Evolutionary conservation across 2,329 filamentous ascomycete genomes (phyloP), one percentile per base, ranked within the genome.

Genomic region (Fusarium bactridioides): DNA sequence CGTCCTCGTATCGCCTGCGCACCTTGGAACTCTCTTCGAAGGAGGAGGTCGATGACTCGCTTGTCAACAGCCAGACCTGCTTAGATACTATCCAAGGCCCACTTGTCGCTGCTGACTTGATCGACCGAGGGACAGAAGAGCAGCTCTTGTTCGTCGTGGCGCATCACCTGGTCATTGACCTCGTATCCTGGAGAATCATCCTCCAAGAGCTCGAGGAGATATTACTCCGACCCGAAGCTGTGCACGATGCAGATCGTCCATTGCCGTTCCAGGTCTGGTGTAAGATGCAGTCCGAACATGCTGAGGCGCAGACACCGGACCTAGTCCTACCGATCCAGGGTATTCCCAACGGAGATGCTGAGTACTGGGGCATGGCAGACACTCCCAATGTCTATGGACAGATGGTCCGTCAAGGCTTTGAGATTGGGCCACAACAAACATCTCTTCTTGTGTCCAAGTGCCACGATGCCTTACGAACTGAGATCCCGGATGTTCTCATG

Each of bases 181-280:
- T 86, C 4, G 84, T 86, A 2, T 84, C 84, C 0, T 86, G 85
- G 85, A 78, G 83, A 35, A 77, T 85, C 9, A 76, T 86, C 3
- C 77, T 75, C 1, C 67, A 75, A 15, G 73, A 75, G 9, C n/a
- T 75, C 1, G 84, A 86, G 57, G 81, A 82, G 15, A 59, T 82
- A 6, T 71, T 85, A 1, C n/a, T 67, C 3, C 61, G 25, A 1
- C 43, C 75, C 72, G 59, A 62, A 5, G 18, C 8, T 48, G 21
- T 40, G 37, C 66, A 19, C 15, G 43, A 47, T 56, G 70, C 35
- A 18, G 72, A 75, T 13, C 75, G 69, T 8, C 72, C 54, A 2
- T 50, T 67, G 59, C 67, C 78, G 1, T 86, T 85, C 69, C 80
- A 82, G 44, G 77, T 73, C 31, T 85, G 83, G 84, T 77, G 72